Conservation (phyloP, 306 rosid species). For the Astragalus glycyphyllos region DNA sequence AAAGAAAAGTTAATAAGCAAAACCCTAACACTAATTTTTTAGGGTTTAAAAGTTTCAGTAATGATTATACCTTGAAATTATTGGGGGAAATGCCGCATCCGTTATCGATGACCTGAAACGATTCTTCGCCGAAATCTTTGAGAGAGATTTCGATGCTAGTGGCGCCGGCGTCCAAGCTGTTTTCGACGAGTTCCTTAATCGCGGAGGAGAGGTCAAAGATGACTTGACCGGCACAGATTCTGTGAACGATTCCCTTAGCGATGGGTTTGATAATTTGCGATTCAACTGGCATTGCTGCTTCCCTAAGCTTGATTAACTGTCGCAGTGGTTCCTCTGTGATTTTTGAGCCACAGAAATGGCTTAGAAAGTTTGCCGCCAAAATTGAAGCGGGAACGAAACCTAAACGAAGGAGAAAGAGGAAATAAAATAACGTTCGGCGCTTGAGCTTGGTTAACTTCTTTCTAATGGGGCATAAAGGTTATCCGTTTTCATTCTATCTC, state of each 20-base stretch:
- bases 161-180: conserved; percentile 93
- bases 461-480: background rate
- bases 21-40: conserved; percentile 27
- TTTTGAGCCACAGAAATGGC: background rate
- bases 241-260: conserved; percentile 68
- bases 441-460: background rate
- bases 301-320: conserved; percentile 30
- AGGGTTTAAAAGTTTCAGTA: background rate
- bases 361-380: conserved; percentile 68
- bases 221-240: conserved; percentile 93
- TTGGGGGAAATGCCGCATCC: conserved; percentile 87
- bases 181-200: conserved; percentile 94
- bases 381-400: background rate
- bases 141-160: conserved; percentile 79
- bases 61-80: conserved; percentile 59
- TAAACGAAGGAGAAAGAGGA: background rate
- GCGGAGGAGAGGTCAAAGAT: conserved; percentile 95
- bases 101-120: conserved; percentile 86
- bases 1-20: background rate
- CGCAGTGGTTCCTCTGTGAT: background rate
- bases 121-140: conserved; percentile 76
- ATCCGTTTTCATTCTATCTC: too few species aligned
- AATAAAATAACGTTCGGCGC: background rate
- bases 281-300: conserved; percentile 49
- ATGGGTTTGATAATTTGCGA: conserved; percentile 68